Percentiles rank a stretch among this genome's conserved stretches.
Evolutionary conservation across 1,284 basidiomycete species (phyloP).

Genomic region (Coniferiporia weirii): DNA sequence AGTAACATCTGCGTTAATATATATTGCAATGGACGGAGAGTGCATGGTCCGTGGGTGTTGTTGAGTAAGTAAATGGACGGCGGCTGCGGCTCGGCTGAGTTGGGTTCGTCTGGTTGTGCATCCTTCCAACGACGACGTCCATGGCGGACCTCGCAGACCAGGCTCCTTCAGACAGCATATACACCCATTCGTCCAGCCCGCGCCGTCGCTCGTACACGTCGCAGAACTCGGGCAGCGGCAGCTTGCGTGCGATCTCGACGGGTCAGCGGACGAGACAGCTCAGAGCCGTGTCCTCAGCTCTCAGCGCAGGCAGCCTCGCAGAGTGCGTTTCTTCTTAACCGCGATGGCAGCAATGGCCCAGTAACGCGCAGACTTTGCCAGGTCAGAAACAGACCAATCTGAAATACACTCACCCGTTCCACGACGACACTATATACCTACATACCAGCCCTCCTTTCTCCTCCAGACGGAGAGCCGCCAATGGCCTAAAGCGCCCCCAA

Average conservation of each 20-base stretch:
- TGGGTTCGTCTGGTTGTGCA: neutral
- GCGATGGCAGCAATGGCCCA: neutral
- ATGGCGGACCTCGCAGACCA: conserved; percentile 18
- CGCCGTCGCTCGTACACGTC: conserved; percentile 15
- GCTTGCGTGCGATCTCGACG: conserved; percentile 3
- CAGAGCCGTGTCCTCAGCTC: conserved; percentile 16
- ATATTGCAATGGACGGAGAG: neutral
- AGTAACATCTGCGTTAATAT: neutral
- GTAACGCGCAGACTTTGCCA: neutral
- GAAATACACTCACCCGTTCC: conserved; percentile 32
- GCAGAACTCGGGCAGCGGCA: conserved; percentile 8
- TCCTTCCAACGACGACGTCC: neutral
- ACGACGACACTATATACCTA: conserved; percentile 22
- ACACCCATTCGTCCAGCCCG: conserved; percentile 1
- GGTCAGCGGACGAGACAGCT: neutral
- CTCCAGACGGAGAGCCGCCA: conserved; percentile 24
- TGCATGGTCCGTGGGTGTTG: neutral
- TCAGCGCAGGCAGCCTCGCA: conserved; percentile 21
- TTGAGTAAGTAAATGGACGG: too few relatives aligned
- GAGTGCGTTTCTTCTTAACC: conserved; percentile 19
- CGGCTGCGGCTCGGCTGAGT: too few relatives aligned
- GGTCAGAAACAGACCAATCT: conserved; percentile 24
- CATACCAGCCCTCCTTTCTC: neutral
- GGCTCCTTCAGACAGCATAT: conserved; percentile 7
- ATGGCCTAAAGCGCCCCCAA: conserved; percentile 46